Percentiles rank a stretch among this genome's conserved stretches.
Conservation (phyloP, 2,329 filamentous ascomycete species). For the Nemania diffusa region DNA sequence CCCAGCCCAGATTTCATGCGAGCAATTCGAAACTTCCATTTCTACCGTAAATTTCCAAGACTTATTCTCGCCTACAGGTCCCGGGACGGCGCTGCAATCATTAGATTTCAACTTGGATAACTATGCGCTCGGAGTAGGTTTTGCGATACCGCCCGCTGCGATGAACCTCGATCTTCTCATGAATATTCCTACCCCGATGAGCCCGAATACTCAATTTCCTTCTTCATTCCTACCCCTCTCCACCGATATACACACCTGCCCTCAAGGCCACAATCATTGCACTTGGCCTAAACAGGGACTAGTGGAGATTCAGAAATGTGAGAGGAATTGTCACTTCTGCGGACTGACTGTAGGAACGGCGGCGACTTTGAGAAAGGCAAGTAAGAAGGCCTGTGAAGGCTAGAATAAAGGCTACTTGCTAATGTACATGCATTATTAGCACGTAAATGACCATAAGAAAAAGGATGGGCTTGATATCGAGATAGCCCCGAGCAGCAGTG, state of each 20-base stretch:
- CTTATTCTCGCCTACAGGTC: neutral
- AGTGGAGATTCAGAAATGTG: neutral
- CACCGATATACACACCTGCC: neutral
- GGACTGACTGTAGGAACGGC: neutral
- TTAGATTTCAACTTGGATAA: too few relatives aligned
- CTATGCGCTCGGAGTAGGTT: too few relatives aligned
- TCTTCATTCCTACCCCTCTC: too few relatives aligned
- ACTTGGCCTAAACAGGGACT: neutral
- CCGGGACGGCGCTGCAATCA: too few relatives aligned
- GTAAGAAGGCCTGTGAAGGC: neutral
- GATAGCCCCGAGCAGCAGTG: neutral
- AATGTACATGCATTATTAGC: neutral
- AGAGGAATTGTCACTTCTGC: constrained; percentile 2
- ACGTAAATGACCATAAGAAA: neutral
- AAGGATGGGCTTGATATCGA: constrained; percentile 5
- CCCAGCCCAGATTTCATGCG: too few relatives aligned
- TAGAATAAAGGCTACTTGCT: neutral
- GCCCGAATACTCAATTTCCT: too few relatives aligned
- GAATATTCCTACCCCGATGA: too few relatives aligned
- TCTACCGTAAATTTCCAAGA: too few relatives aligned
- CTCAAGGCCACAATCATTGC: neutral
- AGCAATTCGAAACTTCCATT: too few relatives aligned
- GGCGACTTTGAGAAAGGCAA: constrained; percentile 7
- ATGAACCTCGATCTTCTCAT: too few relatives aligned
- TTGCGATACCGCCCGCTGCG: too few relatives aligned